A percentile compares a stretch with the other conserved stretches of the same genome.
phyloP scores from a whole-genome alignment of 352 stramenopile species.

The Globisporangium nunn region DNA sequence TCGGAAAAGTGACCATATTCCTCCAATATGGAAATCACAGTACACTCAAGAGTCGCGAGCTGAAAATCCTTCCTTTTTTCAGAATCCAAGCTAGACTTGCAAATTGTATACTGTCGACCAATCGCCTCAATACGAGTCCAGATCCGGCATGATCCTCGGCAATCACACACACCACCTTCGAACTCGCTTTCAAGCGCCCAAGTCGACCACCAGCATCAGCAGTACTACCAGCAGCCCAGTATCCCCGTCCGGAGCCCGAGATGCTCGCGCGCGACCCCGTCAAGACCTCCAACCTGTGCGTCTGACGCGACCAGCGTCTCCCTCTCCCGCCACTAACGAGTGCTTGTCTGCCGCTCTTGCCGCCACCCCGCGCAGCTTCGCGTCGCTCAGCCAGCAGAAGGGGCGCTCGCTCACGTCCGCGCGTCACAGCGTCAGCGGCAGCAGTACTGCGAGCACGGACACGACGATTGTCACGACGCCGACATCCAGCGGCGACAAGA shows the following conservation, averaged over 20 bases:
- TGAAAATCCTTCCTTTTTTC: slow-evolving; percentile 1
- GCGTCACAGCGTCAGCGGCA: slow-evolving; percentile 14
- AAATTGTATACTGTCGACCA: not conserved
- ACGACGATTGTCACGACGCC: slow-evolving; percentile 13
- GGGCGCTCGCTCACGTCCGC: not conserved
- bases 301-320: not conserved
- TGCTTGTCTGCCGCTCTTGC: too few species aligned
- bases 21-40: not conserved
- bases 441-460: slow-evolving; percentile 19
- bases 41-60: not conserved
- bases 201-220: not conserved
- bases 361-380: slow-evolving; percentile 4
- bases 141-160: not conserved
- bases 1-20: too few species aligned
- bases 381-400: slow-evolving; percentile 8
- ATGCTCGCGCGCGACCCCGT: slow-evolving; percentile 29
- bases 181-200: not conserved
- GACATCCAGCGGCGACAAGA: slow-evolving; percentile 18
- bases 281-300: slow-evolving; percentile 34
- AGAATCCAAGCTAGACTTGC: not conserved
- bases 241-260: not conserved
- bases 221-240: not conserved
- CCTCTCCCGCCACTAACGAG: not conserved
- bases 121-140: not conserved
- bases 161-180: not conserved